Base-by-base conservation (phyloP, 2,329 filamentous ascomycete species). In the Trichoderma sp. region DNA sequence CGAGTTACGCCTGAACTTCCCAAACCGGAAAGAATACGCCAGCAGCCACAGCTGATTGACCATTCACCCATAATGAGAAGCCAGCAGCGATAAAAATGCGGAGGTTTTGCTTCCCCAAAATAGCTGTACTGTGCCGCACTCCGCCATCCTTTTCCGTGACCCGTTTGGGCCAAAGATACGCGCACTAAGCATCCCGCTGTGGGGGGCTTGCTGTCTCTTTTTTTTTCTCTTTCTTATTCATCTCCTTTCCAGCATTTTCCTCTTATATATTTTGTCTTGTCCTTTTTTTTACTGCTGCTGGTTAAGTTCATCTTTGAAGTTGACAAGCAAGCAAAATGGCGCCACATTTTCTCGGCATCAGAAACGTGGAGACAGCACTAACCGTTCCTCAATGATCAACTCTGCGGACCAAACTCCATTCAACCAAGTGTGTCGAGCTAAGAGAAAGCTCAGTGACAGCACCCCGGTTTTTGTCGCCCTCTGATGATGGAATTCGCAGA, bases 121-220 rank as follows among this genome's bases (percentile, higher is more conserved):
- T 11, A 21, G n/a, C 47, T 13, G 14, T 24, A 10, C 21, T 49
- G 47, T 49, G 47, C 47, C 47, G 21, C 47, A 14, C 47, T 49
- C 40, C 47, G 47, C 47, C 11, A 49, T 37, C 24, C 40, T 43
- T 47, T 40, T 40, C 55, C 40, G 55, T 68, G 16, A 7, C 65
- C 65, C 21, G 47, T 60, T 68, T 61, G 65, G 65, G 65, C 56
- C 57, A 68, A 68, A 68, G 65, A 68, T 68, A 68, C 65, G 65
- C 65, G 56, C 57, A 33, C 56, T n/a, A 43, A 61, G 33, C 16
- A 21, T 35, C 21, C 64, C 53, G 55, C 64, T 59, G 64, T 67
- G 64, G 64, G 24, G 62, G 40, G 16, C 19, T 43, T 19, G 19
- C 19, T 43, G 16, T n/a, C 40, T 43, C 19, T 35, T 31, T 37